phyloP scores from a whole-genome alignment of 331 rosid species.

The Malus hybrid region DNA sequence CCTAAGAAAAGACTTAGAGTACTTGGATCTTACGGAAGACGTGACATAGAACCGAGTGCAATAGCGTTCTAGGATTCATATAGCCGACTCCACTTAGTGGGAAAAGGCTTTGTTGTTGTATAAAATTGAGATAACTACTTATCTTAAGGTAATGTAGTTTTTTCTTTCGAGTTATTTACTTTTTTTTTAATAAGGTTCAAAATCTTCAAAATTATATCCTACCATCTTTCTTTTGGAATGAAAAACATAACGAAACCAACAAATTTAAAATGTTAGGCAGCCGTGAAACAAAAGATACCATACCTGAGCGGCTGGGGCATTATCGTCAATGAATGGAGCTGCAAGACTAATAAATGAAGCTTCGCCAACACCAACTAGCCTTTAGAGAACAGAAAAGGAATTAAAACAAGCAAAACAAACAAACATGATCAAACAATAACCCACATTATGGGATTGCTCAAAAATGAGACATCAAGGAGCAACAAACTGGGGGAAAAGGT shows the following conservation, averaged over 20 bases:
- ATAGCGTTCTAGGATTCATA: no score
- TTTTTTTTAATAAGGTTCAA: no score
- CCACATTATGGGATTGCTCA: neutral
- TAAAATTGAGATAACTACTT: no score
- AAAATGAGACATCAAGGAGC: neutral
- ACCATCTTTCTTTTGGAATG: neutral
- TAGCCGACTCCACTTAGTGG: no score
- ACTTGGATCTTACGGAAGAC: no score
- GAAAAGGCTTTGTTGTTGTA: no score
- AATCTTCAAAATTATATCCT: no score
- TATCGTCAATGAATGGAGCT: constrained; percentile 88
- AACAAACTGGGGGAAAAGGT: neutral
- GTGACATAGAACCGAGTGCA: no score
- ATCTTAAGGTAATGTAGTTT: no score
- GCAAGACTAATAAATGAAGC: constrained; percentile 94
- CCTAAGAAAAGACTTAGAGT: no score
- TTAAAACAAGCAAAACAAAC: neutral
- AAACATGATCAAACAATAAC: neutral
- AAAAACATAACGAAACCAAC: neutral
- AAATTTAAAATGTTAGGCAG: constrained; percentile 8
- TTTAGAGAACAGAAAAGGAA: constrained; percentile 7
- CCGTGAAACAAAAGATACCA: constrained; percentile 7
- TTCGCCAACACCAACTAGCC: constrained; percentile 92
- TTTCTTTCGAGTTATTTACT: no score
- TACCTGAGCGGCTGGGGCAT: constrained; percentile 82